Base-by-base conservation (phyloP, 2,329 filamentous ascomycete species). In the Colletotrichum gloeosporioides region DNA sequence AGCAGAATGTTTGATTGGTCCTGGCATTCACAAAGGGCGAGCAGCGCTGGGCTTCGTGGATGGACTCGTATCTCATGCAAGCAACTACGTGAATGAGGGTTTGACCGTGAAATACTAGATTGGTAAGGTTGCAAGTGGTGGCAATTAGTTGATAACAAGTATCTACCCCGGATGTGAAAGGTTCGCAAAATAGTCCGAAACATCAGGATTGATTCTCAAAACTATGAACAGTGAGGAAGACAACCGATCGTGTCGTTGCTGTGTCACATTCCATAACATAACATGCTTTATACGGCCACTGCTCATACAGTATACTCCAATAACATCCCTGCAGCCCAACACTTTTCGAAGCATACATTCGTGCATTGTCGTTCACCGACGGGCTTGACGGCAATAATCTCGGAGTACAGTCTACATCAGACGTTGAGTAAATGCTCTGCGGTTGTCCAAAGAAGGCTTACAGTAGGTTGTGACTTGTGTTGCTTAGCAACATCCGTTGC, bases 1-100 rank as follows among this genome's bases (percentile, higher is more conserved):
- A 25, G 4, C 22, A 36, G 13, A 2, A 49, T n/a, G 9, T 6
- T 49, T 49, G 18, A 49, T 49, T n/a, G 39, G 1, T 49, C 3
- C 18, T 49, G 18, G 9, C 12, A 2, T 12, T 12, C 5, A 49
- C 9, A 49, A 1, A 3, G 0, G 5, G 18, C 9, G 18, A 49
- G 5, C 9, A n/a, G 18, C 5, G n/a, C 5, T n/a, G 8, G 5
- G 5, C 18, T 49, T 49, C 18, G 18, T n/a, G 18, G 9, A n/a
- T n/a, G 39, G 9, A 12, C 9, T n/a, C 39, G 3, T 12, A 49
- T 49, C 18, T 2, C 8, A 6, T 6, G 8, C 36, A 6, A 5
- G 36, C 39, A n/a, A 3, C 15, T 1, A 8, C 0, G 18, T 3
- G 39, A 5, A 44, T 6, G 2, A n/a, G 5, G 9, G 8, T 3